These are phyloP conservation scores for Hypoxylon intermedium DNA, from an alignment of 495 filamentous ascomycete genomes.

Conservation along the genomic window DNA sequence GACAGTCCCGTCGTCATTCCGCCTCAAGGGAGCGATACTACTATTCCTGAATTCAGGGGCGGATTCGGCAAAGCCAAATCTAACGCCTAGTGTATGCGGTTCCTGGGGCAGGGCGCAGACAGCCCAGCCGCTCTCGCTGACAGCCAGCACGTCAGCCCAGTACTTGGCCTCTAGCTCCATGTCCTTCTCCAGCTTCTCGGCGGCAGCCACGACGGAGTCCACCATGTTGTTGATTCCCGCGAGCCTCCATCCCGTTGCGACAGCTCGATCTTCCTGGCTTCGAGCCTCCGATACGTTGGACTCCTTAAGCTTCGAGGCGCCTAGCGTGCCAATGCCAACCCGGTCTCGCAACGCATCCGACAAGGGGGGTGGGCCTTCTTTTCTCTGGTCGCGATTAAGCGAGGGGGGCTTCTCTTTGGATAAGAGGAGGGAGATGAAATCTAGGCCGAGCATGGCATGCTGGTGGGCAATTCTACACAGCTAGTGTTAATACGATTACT, in stretches of 20 bases:
- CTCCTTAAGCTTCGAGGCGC: conserved; percentile 71
- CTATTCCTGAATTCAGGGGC: conserved; percentile 76
- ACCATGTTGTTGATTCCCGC: conserved; percentile 77
- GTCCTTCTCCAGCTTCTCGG: conserved; percentile 74
- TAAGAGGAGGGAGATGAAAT: conserved; percentile 84
- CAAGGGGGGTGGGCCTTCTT: conserved; percentile 70
- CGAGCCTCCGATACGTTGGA: conserved; percentile 61
- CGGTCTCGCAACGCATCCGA: conserved; percentile 70
- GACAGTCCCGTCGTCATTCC: conserved; percentile 75
- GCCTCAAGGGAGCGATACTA: conserved; percentile 77
- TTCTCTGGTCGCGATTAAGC: no score
- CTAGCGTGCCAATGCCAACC: conserved; percentile 76
- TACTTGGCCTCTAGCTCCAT: conserved; percentile 80
- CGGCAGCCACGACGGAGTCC: conserved; percentile 74
- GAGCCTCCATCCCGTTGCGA: conserved; percentile 80
- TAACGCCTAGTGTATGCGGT: conserved; percentile 77
- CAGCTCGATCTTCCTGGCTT: conserved; percentile 61
- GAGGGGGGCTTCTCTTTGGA: conserved; percentile 76
- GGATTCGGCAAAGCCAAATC: conserved; percentile 87
- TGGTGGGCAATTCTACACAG: conserved; percentile 60
- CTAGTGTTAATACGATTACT: conserved; percentile 10
- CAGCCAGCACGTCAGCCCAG: conserved; percentile 82
- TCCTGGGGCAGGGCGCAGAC: conserved; percentile 76
- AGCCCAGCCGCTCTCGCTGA: conserved; percentile 86
- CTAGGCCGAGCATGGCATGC: conserved; percentile 71